Conservation (phyloP, 148 eudicot genomes). For the Silene conica region DNA sequence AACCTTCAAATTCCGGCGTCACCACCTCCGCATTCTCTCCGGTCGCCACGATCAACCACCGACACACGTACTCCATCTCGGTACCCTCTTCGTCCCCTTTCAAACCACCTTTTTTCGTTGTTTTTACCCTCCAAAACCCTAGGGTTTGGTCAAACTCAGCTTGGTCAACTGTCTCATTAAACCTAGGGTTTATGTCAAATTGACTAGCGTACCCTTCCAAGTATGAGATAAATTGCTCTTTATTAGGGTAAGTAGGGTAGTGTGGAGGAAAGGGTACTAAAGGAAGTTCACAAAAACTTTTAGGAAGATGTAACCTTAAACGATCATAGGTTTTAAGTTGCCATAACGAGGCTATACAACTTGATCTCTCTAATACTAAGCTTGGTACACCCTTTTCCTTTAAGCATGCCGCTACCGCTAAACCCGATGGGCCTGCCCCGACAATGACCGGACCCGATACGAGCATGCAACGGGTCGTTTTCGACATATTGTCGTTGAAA, state of each 20-base stretch:
- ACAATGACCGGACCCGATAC: slow-evolving; percentile 58
- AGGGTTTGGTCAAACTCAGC: slow-evolving; percentile 44
- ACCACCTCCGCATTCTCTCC: slow-evolving; percentile 89
- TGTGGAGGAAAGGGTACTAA: slow-evolving; percentile 56
- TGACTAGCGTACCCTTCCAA: slow-evolving; percentile 42
- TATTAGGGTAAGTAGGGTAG: slow-evolving; percentile 58
- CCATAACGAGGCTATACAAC: slow-evolving; percentile 69
- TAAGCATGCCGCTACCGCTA: slow-evolving; percentile 65
- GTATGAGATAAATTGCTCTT: slow-evolving; percentile 49
- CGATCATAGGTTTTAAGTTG: slow-evolving; percentile 67
- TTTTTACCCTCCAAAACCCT: slow-evolving; percentile 56
- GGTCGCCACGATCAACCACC: slow-evolving; percentile 82
- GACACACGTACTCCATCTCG: slow-evolving; percentile 37
- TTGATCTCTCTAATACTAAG: slow-evolving; percentile 46
- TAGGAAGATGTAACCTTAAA: slow-evolving; percentile 55
- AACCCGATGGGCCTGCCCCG: slow-evolving; percentile 72
- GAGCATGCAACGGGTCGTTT: slow-evolving; percentile 20
- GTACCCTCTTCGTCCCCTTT: slow-evolving; percentile 13
- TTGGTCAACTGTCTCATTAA: slow-evolving; percentile 33
- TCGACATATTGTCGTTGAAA: neutral
- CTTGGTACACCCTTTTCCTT: slow-evolving; percentile 44
- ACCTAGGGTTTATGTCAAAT: slow-evolving; percentile 46
- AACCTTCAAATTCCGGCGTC: slow-evolving; percentile 63
- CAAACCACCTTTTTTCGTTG: slow-evolving; percentile 8
- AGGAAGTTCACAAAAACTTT: slow-evolving; percentile 64